Percentiles rank a stretch among this genome's conserved stretches.
phyloP scores from a whole-genome alignment of 2,329 filamentous ascomycete genomes.

The Camillea tinctor region DNA sequence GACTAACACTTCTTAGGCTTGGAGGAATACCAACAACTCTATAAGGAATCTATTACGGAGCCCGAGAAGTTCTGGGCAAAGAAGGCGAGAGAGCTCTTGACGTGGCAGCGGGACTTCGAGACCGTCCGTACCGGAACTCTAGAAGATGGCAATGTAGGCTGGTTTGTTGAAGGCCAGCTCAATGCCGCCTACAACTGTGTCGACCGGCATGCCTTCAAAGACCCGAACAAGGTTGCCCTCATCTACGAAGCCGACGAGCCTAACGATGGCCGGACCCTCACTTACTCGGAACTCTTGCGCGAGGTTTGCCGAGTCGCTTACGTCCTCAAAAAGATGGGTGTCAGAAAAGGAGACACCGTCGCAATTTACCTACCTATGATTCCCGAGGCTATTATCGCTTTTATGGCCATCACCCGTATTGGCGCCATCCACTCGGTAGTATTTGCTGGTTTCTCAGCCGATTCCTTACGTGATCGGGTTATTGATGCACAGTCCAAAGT shows the following conservation, averaged over 20 bases:
- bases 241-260: slow-evolving; percentile 98
- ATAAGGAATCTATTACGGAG: slow-evolving; percentile 84
- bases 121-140: slow-evolving; percentile 81
- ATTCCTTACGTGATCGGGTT: slow-evolving; percentile 93
- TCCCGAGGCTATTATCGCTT: slow-evolving; percentile 87
- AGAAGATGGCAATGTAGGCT: slow-evolving; percentile 77
- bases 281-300: slow-evolving; percentile 88
- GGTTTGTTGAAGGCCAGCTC: slow-evolving; percentile 91
- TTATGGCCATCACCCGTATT: slow-evolving; percentile 88
- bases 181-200: slow-evolving; percentile 98
- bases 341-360: slow-evolving; percentile 95
- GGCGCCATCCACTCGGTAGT: slow-evolving; percentile 96
- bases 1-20: slow-evolving; percentile 46
- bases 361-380: slow-evolving; percentile 99
- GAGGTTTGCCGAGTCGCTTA: slow-evolving; percentile 87
- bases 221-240: slow-evolving; percentile 90
- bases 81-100: slow-evolving; percentile 82
- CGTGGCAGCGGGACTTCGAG: slow-evolving; percentile 89
- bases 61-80: slow-evolving; percentile 88
- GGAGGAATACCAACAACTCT: slow-evolving; percentile 66
- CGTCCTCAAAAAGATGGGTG: slow-evolving; percentile 90
- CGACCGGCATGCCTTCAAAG: slow-evolving; percentile 92
- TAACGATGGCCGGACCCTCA: slow-evolving; percentile 81
- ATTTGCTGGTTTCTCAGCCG: slow-evolving; percentile 95
- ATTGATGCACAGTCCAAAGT: slow-evolving; percentile 88